Percentiles rank a stretch among this genome's conserved stretches.
These are phyloP conservation scores for Colletotrichum nymphaeae DNA, from an alignment of 2,329 filamentous ascomycete genomes.

Conservation along the genomic window DNA sequence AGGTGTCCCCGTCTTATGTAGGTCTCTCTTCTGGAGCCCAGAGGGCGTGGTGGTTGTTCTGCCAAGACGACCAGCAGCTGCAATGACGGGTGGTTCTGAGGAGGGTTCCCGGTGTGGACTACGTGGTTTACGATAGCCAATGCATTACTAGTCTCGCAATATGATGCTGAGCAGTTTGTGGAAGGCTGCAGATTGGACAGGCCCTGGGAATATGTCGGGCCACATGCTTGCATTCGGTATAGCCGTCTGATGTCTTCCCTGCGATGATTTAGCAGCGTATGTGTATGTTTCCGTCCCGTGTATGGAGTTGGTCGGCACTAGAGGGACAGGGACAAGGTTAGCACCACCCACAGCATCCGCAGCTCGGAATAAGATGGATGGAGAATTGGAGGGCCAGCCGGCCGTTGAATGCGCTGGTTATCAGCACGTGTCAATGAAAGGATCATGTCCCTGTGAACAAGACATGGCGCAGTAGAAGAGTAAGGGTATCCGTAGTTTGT, in stretches of 20 bases:
- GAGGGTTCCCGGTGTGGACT: not conserved
- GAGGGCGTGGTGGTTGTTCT: not conserved
- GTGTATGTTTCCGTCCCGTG: not conserved
- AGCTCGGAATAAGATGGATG: not conserved
- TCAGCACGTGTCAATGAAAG: slow-evolving; percentile 21
- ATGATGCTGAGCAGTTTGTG: not conserved
- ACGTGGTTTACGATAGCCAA: not conserved
- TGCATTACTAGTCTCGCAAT: not conserved
- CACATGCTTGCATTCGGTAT: slow-evolving; percentile 30
- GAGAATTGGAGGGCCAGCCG: not conserved
- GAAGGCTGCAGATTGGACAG: not conserved
- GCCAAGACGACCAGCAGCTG: slow-evolving; percentile 13
- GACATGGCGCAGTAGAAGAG: too few species aligned
- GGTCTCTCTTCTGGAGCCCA: not conserved
- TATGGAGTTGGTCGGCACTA: not conserved
- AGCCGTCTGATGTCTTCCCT: not conserved
- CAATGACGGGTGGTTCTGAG: not conserved
- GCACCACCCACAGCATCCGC: not conserved
- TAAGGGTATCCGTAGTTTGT: not conserved
- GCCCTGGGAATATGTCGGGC: slow-evolving; percentile 6
- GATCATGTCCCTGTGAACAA: not conserved
- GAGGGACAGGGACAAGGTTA: not conserved
- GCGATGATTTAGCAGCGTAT: not conserved
- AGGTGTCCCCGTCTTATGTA: slow-evolving; percentile 21
- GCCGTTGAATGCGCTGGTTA: slow-evolving; percentile 2